These are phyloP conservation scores for Pseudogymnoascus sp. DNA, from an alignment of 2,329 filamentous ascomycete genomes.

Conservation along the genomic window DNA sequence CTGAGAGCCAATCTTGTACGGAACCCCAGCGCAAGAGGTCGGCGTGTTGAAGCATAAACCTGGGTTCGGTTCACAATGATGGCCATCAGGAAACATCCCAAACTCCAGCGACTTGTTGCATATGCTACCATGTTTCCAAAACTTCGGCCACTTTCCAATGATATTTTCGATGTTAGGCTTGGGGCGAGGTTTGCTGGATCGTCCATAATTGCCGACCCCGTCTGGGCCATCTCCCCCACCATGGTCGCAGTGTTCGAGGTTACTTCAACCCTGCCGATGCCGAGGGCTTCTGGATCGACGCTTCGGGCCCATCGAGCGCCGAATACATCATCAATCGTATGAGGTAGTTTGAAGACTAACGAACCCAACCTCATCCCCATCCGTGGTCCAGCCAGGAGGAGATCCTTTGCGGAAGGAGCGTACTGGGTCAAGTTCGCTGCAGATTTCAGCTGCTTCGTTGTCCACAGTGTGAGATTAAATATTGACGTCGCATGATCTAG, in stretches of 20 bases:
- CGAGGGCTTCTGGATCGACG: conserved; percentile 49
- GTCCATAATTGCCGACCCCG: conserved; percentile 24
- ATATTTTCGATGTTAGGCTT: conserved; percentile 41
- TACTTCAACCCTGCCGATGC: conserved; percentile 22
- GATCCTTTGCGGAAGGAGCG: conserved; percentile 58
- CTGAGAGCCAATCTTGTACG: conserved; percentile 63
- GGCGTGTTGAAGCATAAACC: conserved; percentile 84
- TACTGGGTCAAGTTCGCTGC: conserved; percentile 48
- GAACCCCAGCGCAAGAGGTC: conserved; percentile 70
- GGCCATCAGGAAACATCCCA: conserved; percentile 79
- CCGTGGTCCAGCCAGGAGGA: conserved; percentile 62
- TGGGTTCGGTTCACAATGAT: conserved; percentile 84
- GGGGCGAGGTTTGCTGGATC: conserved; percentile 36
- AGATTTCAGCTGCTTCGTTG: conserved; percentile 8
- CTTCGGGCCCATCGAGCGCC: conserved; percentile 48
- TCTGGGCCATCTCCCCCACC: conserved; percentile 30
- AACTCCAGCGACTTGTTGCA: conserved; percentile 83
- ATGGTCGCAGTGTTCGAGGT: conserved; percentile 24
- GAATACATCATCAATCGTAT: conserved; percentile 49
- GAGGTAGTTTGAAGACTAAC: conserved; percentile 53
- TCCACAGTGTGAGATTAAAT: neutral
- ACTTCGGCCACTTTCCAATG: conserved; percentile 56
- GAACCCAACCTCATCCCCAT: conserved; percentile 62
- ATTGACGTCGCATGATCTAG: neutral
- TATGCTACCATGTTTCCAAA: conserved; percentile 86